Base-by-base conservation (phyloP, 805 yeast genomes). In the Vanderwaltozyma tropicalis region DNA sequence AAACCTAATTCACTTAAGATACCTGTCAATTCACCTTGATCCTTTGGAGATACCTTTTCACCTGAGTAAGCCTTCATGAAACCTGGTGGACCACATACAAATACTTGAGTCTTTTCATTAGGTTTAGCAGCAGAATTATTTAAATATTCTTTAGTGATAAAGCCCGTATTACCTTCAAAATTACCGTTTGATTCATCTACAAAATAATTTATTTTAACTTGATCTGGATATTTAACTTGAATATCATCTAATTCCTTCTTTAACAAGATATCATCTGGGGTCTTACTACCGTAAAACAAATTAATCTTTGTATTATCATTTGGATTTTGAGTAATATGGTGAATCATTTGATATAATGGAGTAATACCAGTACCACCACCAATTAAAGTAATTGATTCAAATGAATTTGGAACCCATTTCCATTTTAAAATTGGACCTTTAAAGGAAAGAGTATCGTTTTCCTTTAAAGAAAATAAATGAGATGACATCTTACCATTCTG, bases 341-440 rank as follows among this genome's bases (percentile, higher is more conserved):
- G 80, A 45, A 85, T 62, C 61, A 92, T 66, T 70, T 92, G 98
- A 71, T 73, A 88, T 64, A 92, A 71, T 42, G 98, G 98, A 34
- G 96, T 85, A 62, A 92, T 88, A 65, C 97, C 97, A 36, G 94
- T 72, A 58, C 98, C 98, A 56, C 95, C 98, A 53, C 96, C 97
- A 50, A 92, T 69, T 59, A 92, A 73, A 41, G 80, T 76, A 59
- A 92, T 76, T 47, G 76, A 68, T 54, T 82, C 75, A 69, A 74
- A 89, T 59, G 78, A 75, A 71, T 92, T 89, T 50, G 89, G 81
- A 52, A 72, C 72, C 86, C 94, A 85, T 59, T 80, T 76, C 84
- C 92, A 88, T 71, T 92, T 92, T 54, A 72, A 69, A 48, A 87
- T 73, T 47, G 97, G 97, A 35, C 98, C 98, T 70, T 87, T 89